Evolutionary conservation across 768 basidiomycete species (phyloP), one percentile per base, ranked within the genome.

Genomic region (Suillus clintonianus): DNA sequence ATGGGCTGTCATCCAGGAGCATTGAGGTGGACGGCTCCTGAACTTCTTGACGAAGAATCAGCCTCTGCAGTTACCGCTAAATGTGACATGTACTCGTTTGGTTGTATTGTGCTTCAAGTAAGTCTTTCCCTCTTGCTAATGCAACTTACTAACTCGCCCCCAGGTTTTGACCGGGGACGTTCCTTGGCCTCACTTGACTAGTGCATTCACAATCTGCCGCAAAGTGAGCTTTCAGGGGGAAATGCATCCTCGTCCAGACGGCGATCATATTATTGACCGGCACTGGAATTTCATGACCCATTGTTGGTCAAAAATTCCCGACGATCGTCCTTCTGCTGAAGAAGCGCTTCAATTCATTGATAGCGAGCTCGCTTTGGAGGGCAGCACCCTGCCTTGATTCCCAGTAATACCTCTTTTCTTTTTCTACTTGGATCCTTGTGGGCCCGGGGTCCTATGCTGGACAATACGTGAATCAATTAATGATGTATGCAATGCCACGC

Each of bases 41-140:
- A 75, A n/a, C 68, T 82, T 2, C 80, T 77, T 10, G 50, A 3
- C 27, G 58, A 45, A 43, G n/a, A 17, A 1, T 42, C 24, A 15
- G 24, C 47, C 3, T 22, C 5, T 22, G 34, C 59, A 15, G 19
- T 51, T 7, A 51, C 47, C 1, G 24, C 45, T 47, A 67, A 17
- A 22, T 79, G 72, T 60, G 82, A 83, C 69, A 77, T 82, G 13
- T 83, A 76, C 8, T 81, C 81, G 0, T 80, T 79, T 63, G 80
- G 80, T 7, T 77, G 79, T 64, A 75, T 81, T 15, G 66, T 68
- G 37, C 39, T 60, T 8, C 63, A 64, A 59, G 63, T 51, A 78
- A 15, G 39, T 61, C 5, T 11, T 22, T 47, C 22, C 5, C 6
- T 47, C 11, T 24, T 47, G 5, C 42, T 9, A n/a, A 13, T 13